A percentile compares a stretch with the other conserved stretches of the same genome.
Conservation (phyloP, 2,329 filamentous ascomycete genomes). For the Pseudocercospora crystallina region DNA sequence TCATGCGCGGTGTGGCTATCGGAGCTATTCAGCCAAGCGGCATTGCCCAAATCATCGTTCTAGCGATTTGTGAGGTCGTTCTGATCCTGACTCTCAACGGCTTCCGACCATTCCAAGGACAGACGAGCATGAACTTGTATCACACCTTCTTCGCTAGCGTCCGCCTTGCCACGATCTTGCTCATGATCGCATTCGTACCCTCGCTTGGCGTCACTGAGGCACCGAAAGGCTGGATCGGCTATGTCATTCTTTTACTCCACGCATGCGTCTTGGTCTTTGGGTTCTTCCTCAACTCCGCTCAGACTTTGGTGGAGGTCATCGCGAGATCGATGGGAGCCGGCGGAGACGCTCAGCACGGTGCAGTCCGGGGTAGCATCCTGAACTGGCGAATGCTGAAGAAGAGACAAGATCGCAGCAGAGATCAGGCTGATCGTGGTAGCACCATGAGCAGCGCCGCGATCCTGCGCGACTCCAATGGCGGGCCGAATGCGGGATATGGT, state of each 20-base stretch:
- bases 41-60: conserved; percentile 85
- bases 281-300: conserved; percentile 88
- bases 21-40: conserved; percentile 91
- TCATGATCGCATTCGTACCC: conserved; percentile 71
- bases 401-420: conserved; percentile 33
- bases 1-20: conserved; percentile 84
- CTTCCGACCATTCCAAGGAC: conserved; percentile 83
- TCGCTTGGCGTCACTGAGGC: conserved; percentile 75
- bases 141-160: conserved; percentile 80
- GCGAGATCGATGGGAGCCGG: conserved; percentile 82
- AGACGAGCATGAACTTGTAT: conserved; percentile 97
- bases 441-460: conserved; percentile 82
- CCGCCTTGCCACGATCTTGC: conserved; percentile 65
- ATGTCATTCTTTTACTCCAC: conserved; percentile 83
- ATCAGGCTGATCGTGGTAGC: conserved; percentile 68
- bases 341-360: conserved; percentile 56
- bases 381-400: conserved; percentile 56
- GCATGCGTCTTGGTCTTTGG: conserved; percentile 82
- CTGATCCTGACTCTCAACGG: conserved; percentile 82
- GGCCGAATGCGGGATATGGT: conserved; percentile 32
- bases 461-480: conserved; percentile 45
- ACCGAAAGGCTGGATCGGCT: conserved; percentile 91
- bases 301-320: conserved; percentile 85
- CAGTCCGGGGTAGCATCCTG: conserved; percentile 73
- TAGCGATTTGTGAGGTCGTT: conserved; percentile 93